Percentiles rank a stretch among this genome's conserved stretches.
These are phyloP conservation scores for Adansonia madagascariensis DNA, from an alignment of 441 rosid genomes.

Conservation along the genomic window DNA sequence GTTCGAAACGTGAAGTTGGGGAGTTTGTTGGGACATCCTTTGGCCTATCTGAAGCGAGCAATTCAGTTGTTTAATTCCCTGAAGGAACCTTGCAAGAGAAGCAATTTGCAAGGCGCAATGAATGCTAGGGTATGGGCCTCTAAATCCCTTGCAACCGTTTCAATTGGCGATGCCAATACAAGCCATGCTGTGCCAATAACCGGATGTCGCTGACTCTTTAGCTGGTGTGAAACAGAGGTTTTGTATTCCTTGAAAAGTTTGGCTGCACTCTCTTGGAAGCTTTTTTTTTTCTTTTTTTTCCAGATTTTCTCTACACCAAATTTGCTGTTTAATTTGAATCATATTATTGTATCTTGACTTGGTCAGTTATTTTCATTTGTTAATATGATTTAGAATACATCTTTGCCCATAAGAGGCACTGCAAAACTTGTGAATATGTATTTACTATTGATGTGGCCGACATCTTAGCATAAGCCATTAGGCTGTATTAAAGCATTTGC, in stretches of 20 bases:
- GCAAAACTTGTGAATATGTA: conserved; percentile 25
- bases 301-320: conserved; percentile 32
- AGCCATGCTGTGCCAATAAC: conserved; percentile 44
- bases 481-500: background rate
- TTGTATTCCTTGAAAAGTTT: conserved; percentile 23
- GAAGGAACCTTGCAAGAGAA: conserved; percentile 77
- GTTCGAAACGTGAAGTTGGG: conserved; percentile 52
- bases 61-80: conserved; percentile 57
- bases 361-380: conserved; percentile 40
- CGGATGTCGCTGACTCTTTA: conserved; percentile 37
- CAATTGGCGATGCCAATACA: conserved; percentile 78
- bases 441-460: background rate
- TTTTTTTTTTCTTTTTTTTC: background rate
- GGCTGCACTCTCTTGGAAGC: conserved; percentile 11
- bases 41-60: conserved; percentile 57
- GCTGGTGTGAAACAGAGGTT: conserved; percentile 5
- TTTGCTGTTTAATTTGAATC: conserved; percentile 33
- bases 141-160: conserved; percentile 88
- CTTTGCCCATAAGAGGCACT: background rate
- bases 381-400: conserved; percentile 37
- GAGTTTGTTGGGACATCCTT: conserved; percentile 65
- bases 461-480: background rate
- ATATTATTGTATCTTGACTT: conserved; percentile 27
- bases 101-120: conserved; percentile 86
- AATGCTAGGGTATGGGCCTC: conserved; percentile 94